Conservation (phyloP, 306 rosid genomes). For the Myrica gale region DNA sequence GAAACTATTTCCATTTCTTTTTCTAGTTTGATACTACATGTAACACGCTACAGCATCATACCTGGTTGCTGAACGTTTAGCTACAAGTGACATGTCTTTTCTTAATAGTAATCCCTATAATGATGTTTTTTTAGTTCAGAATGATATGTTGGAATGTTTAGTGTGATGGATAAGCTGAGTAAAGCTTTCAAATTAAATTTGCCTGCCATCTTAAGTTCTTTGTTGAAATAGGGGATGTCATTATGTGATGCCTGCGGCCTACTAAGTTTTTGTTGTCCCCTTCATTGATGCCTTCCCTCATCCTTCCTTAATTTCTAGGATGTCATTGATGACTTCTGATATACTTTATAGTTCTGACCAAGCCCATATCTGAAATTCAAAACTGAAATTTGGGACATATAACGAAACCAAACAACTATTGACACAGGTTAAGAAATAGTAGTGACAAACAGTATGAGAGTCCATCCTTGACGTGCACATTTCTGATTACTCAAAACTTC, state of each 20-base stretch:
- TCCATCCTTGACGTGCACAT: not conserved
- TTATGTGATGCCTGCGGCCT: not conserved
- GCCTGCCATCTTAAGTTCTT: not conserved
- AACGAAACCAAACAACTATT: not conserved
- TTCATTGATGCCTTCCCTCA: not conserved
- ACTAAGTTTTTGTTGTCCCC: not conserved
- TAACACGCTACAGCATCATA: not conserved
- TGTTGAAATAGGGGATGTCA: not conserved
- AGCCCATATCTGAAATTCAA: not conserved
- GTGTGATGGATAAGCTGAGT: not conserved
- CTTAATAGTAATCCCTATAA: not conserved
- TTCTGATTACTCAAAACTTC: not conserved
- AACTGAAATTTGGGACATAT: not conserved
- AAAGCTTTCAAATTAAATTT: not conserved
- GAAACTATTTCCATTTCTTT: slow-evolving; percentile 3
- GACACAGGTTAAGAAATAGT: not conserved
- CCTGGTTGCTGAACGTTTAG: not conserved
- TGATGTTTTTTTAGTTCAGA: not conserved
- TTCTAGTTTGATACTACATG: not conserved
- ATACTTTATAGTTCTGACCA: not conserved
- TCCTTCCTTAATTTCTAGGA: not conserved
- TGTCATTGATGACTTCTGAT: not conserved
- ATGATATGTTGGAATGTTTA: not conserved
- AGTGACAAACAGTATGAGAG: not conserved
- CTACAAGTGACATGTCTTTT: not conserved